phyloP scores from a whole-genome alignment of 176 grass and related monocot genomes.

The Otatea glauca region DNA sequence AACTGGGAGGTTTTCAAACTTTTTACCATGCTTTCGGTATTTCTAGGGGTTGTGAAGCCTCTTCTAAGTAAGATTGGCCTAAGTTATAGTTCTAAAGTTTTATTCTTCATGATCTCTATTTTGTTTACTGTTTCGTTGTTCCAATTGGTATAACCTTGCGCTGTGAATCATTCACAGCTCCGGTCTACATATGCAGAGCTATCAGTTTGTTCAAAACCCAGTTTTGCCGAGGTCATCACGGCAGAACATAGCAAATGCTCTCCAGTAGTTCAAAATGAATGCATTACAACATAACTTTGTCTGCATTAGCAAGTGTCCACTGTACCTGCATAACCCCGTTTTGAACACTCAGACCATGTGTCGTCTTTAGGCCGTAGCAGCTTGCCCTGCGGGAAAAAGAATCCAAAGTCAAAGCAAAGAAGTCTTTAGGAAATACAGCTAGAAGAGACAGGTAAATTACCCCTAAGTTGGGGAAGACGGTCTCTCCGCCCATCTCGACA shows the following conservation, averaged over 20 bases:
- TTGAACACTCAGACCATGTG: slow-evolving; percentile 59
- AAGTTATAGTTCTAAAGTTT: too few relatives aligned
- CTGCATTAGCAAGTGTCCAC: neutral
- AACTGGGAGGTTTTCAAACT: too few relatives aligned
- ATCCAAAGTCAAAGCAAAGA: neutral
- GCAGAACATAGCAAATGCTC: neutral
- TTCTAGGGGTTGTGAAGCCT: too few relatives aligned
- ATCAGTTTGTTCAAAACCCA: neutral
- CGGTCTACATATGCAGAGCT: too few relatives aligned
- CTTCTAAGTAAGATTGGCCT: too few relatives aligned
- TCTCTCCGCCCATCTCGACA: slow-evolving; percentile 57
- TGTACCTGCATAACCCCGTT: slow-evolving; percentile 53
- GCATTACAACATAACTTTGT: neutral
- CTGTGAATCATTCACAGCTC: too few relatives aligned
- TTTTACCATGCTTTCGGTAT: too few relatives aligned
- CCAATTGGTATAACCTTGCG: too few relatives aligned
- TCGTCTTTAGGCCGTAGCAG: slow-evolving; percentile 52
- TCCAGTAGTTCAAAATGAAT: neutral
- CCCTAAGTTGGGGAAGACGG: slow-evolving; percentile 50
- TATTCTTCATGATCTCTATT: too few relatives aligned
- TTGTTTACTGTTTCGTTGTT: too few relatives aligned
- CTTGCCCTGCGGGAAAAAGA: slow-evolving; percentile 18
- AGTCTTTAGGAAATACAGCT: neutral
- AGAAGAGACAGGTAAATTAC: slow-evolving; percentile 22
- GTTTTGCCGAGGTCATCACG: too few relatives aligned